Evolutionary conservation across 2,329 filamentous ascomycete species (phyloP).

Genomic region (Alternaria solani): DNA sequence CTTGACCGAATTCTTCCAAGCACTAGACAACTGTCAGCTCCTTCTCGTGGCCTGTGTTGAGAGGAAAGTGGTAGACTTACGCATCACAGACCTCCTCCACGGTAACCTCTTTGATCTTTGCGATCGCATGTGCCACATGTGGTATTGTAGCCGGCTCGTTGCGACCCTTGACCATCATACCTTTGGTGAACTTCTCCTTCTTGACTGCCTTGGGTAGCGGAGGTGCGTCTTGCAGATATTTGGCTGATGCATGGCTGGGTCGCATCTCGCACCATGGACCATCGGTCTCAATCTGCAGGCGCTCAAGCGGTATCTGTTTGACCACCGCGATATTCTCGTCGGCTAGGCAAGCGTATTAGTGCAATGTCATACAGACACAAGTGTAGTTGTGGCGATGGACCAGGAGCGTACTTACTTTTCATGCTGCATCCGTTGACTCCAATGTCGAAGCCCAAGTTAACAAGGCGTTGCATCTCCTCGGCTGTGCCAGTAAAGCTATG

Average conservation of each 20-base stretch:
- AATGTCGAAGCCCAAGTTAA: conserved; percentile 83
- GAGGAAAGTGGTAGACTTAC: conserved; percentile 52
- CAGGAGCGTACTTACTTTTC: conserved; percentile 66
- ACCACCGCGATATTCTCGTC: conserved; percentile 84
- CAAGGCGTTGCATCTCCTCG: conserved; percentile 83
- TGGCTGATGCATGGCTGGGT: conserved; percentile 84
- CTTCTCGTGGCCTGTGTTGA: not conserved
- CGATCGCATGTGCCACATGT: conserved; percentile 87
- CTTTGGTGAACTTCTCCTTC: conserved; percentile 93
- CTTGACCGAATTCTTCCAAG: conserved; percentile 51
- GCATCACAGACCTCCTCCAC: conserved; percentile 87
- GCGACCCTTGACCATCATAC: conserved; percentile 89
- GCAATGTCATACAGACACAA: not conserved
- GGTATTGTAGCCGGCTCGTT: conserved; percentile 92
- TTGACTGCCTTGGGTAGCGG: conserved; percentile 84
- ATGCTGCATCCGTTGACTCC: conserved; percentile 97
- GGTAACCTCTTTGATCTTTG: conserved; percentile 79
- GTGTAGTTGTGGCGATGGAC: not conserved
- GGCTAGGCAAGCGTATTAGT: conserved; percentile 24
- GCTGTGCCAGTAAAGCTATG: conserved; percentile 93
- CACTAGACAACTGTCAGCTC: conserved; percentile 28
- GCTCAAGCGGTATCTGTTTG: conserved; percentile 76
- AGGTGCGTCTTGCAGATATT: conserved; percentile 73
- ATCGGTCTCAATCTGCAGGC: conserved; percentile 94
- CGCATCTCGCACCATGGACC: conserved; percentile 97